phyloP scores from a whole-genome alignment of 1,284 basidiomycete species.

The Rhodotorula mucilaginosa region DNA sequence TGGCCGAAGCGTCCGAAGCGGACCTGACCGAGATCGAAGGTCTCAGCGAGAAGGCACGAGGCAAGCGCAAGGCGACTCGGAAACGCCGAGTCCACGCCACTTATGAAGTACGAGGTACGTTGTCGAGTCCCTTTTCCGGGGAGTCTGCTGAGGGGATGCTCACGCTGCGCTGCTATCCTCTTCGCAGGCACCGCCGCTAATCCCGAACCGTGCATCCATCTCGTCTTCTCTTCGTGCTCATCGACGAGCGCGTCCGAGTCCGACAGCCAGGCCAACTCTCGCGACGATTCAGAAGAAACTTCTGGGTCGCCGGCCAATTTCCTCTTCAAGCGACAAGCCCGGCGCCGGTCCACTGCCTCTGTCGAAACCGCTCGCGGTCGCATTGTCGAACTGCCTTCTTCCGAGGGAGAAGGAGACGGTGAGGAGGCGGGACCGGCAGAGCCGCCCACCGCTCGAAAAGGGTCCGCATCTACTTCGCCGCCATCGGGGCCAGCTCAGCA shows the following conservation, averaged over 20 bases:
- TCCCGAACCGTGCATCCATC: conserved; percentile 49
- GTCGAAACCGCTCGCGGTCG: neutral
- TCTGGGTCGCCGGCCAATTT: conserved; percentile 12
- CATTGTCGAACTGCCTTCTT: conserved; percentile 7
- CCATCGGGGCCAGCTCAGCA: neutral
- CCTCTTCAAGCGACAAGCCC: conserved; percentile 14
- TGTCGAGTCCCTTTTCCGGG: neutral
- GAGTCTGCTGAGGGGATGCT: neutral
- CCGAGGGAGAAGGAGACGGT: conserved; percentile 1
- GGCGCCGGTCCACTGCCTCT: neutral
- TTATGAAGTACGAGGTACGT: conserved; percentile 49
- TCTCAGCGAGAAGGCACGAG: conserved; percentile 20
- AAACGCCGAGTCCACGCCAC: conserved; percentile 49
- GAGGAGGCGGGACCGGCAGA: neutral
- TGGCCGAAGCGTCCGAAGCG: conserved; percentile 1
- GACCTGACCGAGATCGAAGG: neutral
- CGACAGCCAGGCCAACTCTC: conserved; percentile 2
- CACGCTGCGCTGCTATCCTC: neutral
- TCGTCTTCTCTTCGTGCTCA: conserved; percentile 45
- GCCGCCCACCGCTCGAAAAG: too few relatives aligned
- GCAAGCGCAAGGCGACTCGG: conserved; percentile 45
- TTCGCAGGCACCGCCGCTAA: conserved; percentile 45
- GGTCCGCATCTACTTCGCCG: neutral
- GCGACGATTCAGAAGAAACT: conserved; percentile 1
- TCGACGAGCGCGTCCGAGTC: conserved; percentile 33